A percentile compares a stretch with the other conserved stretches of the same genome.
phyloP scores from a whole-genome alignment of 352 stramenopile species.

The Peronospora belbahrii region DNA sequence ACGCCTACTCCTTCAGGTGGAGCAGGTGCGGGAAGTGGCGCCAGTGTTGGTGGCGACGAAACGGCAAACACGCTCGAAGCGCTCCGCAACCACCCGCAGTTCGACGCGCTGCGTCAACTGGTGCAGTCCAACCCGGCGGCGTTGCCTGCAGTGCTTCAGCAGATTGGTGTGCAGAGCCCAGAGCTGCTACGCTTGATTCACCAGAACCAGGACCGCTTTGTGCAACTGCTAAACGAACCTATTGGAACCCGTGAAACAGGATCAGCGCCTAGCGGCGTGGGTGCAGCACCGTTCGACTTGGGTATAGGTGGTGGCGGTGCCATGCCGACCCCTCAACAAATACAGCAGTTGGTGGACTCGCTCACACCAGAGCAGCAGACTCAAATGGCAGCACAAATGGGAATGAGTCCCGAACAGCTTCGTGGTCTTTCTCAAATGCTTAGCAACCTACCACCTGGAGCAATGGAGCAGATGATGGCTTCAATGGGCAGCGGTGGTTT shows the following conservation, averaged over 20 bases:
- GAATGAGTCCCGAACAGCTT: constrained; percentile 80
- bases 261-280: constrained; percentile 22
- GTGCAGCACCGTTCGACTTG: constrained; percentile 44
- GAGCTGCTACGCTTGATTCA: constrained; percentile 81
- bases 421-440: constrained; percentile 83
- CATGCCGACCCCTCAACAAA: constrained; percentile 77
- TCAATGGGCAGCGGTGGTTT: constrained; percentile 55
- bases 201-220: constrained; percentile 81
- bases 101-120: constrained; percentile 70
- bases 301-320: constrained; percentile 33
- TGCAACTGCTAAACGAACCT: constrained; percentile 85
- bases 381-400: constrained; percentile 80
- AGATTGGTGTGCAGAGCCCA: constrained; percentile 78
- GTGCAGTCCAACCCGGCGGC: constrained; percentile 81
- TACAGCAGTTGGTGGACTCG: constrained; percentile 76
- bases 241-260: constrained; percentile 46
- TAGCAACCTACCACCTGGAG: constrained; percentile 69
- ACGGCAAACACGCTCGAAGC: constrained; percentile 52
- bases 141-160: constrained; percentile 57
- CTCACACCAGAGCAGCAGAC: constrained; percentile 66
- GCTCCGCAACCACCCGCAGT: constrained; percentile 79
- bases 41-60: constrained; percentile 11
- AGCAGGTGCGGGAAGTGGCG: constrained; percentile 2
- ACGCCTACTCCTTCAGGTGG: constrained; percentile 12
- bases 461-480: constrained; percentile 84